These are phyloP conservation scores for Penicillium oxalicum DNA, from an alignment of 2,329 filamentous ascomycete genomes.

Conservation along the genomic window DNA sequence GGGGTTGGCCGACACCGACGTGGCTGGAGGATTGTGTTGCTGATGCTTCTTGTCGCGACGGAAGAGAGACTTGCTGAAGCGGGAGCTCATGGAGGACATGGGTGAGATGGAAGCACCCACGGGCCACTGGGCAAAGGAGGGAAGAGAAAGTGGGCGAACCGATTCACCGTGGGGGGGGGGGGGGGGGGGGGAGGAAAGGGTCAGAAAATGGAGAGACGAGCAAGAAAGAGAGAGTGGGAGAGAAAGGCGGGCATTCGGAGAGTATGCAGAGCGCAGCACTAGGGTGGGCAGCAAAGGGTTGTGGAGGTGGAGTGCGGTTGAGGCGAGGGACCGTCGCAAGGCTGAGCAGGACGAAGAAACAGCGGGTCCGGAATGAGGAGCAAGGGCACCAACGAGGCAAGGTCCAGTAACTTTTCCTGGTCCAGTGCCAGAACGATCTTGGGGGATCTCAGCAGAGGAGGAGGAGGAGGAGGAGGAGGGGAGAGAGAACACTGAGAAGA, in stretches of 20 bases:
- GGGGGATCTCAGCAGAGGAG: neutral
- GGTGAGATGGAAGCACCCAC: conserved; percentile 17
- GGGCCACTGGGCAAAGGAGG: conserved; percentile 10
- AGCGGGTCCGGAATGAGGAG: too few species aligned
- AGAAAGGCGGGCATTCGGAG: neutral
- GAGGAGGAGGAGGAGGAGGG: neutral
- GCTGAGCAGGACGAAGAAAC: neutral
- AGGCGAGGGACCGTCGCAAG: conserved; percentile 5
- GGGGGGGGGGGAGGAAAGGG: conserved; percentile 6
- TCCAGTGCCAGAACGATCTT: too few species aligned
- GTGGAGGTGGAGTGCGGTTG: conserved; percentile 8
- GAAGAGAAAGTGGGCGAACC: neutral
- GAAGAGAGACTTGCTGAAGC: conserved; percentile 44
- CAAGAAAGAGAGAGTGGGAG: conserved; percentile 4
- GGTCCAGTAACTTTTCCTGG: too few species aligned
- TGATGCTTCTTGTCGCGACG: conserved; percentile 46
- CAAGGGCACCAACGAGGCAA: too few species aligned
- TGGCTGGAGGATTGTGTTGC: conserved; percentile 13
- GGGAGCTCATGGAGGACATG: conserved; percentile 49
- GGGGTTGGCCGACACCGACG: conserved; percentile 27
- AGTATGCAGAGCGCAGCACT: neutral
- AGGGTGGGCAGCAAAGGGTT: neutral
- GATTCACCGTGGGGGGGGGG: conserved; percentile 1
- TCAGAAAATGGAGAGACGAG: conserved; percentile 2
- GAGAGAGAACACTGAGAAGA: neutral